A percentile compares a stretch with the other conserved stretches of the same genome.
These are phyloP conservation scores for Metarhizium rileyi DNA, from an alignment of 2,329 filamentous ascomycete species.

Conservation along the genomic window DNA sequence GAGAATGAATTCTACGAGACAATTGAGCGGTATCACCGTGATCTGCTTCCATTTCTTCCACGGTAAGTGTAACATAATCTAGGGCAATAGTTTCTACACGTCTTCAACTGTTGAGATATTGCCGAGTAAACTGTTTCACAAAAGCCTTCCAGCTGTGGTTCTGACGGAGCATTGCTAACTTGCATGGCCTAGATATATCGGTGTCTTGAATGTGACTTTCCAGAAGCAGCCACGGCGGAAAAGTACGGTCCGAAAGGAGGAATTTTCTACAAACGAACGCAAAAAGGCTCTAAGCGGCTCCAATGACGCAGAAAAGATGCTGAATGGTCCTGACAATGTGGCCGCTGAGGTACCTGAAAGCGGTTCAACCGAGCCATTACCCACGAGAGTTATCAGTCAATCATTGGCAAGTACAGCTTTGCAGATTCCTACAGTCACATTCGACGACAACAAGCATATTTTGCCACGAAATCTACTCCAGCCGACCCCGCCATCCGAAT, in stretches of 20 bases:
- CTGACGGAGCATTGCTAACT: background rate
- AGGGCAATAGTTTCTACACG: background rate
- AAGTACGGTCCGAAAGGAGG: constrained; percentile 43
- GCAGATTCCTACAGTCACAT: constrained; percentile 79
- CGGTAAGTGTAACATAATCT: constrained; percentile 43
- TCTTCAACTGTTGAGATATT: background rate
- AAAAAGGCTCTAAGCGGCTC: constrained; percentile 25
- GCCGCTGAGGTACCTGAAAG: constrained; percentile 7
- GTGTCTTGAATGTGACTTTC: constrained; percentile 92
- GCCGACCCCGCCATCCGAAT: constrained; percentile 34
- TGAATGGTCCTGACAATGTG: constrained; percentile 4
- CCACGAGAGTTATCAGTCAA: constrained; percentile 51
- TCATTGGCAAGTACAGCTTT: constrained; percentile 58
- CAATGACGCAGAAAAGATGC: background rate
- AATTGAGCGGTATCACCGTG: constrained; percentile 82
- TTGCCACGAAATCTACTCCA: constrained; percentile 76
- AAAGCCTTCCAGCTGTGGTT: background rate
- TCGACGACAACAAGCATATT: constrained; percentile 90
- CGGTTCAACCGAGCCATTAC: constrained; percentile 11
- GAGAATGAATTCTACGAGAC: constrained; percentile 99
- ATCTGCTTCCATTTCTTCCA: constrained; percentile 82
- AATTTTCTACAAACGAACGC: constrained; percentile 25
- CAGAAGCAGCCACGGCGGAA: constrained; percentile 68
- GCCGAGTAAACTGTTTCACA: background rate
- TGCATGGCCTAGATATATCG: constrained; percentile 64